Conservation (phyloP, 345 rosid species). For the Cardiospermum halicacabum region DNA sequence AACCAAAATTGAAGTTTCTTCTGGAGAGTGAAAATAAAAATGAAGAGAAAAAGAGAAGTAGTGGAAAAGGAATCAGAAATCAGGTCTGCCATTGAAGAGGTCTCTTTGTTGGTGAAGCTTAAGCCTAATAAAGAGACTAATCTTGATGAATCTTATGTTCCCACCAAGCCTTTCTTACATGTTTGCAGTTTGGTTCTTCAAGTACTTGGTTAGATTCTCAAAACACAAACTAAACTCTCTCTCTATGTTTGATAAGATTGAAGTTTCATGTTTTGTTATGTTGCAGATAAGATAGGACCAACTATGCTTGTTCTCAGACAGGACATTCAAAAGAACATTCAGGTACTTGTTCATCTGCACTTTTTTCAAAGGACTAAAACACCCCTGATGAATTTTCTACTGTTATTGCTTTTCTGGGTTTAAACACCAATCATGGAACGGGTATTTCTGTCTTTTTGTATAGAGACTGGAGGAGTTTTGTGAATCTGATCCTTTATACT, state of each 20-base stretch:
- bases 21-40: slow-evolving; percentile 14
- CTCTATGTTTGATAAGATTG: neutral
- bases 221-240: no score
- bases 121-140: slow-evolving; percentile 27
- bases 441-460: slow-evolving; percentile 14
- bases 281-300: slow-evolving; percentile 96
- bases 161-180: slow-evolving; percentile 61
- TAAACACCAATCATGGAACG: neutral
- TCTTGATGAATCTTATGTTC: slow-evolving; percentile 32
- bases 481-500: slow-evolving; percentile 53
- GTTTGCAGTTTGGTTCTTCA: slow-evolving; percentile 66
- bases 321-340: slow-evolving; percentile 74
- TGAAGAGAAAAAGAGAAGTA: slow-evolving; percentile 84
- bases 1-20: slow-evolving; percentile 1
- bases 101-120: slow-evolving; percentile 38
- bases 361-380: slow-evolving; percentile 10
- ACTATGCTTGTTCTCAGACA: slow-evolving; percentile 92
- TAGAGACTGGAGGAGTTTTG: slow-evolving; percentile 67
- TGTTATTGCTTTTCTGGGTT: slow-evolving; percentile 2
- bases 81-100: slow-evolving; percentile 75
- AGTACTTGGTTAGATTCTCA: slow-evolving; percentile 73
- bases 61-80: slow-evolving; percentile 56
- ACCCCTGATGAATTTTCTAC: slow-evolving; percentile 20
- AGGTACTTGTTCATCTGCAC: slow-evolving; percentile 33
- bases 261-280: slow-evolving; percentile 1